These are phyloP conservation scores for Tetracentron sinense DNA, from an alignment of 164 flowering plant species.

Conservation along the genomic window DNA sequence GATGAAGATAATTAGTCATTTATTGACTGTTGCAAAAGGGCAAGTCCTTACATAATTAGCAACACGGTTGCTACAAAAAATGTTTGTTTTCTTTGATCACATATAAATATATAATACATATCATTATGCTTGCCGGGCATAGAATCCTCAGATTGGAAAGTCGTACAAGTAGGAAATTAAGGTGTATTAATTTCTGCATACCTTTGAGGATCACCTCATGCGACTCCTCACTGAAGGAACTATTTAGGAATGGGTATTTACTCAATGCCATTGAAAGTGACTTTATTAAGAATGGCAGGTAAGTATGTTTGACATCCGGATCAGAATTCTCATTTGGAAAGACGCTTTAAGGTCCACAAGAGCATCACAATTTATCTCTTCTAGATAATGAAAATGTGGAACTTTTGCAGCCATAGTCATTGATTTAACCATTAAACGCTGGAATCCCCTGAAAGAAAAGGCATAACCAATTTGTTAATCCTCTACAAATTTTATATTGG, in stretches of 20 bases:
- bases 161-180: not conserved
- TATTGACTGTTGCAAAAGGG: not conserved
- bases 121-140: too few species aligned
- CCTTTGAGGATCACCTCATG: conserved; percentile 79
- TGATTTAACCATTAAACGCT: conserved; percentile 87
- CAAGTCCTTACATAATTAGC: not conserved
- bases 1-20: not conserved
- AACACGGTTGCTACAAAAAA: conserved; percentile 1
- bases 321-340: conserved; percentile 71
- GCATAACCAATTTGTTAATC: not conserved
- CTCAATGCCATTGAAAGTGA: conserved; percentile 81
- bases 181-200: conserved; percentile 17
- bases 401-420: conserved; percentile 91
- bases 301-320: conserved; percentile 68
- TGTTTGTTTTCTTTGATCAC: too few species aligned
- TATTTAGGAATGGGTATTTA: conserved; percentile 77
- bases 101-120: too few species aligned
- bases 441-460: conserved; percentile 70
- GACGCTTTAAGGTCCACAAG: conserved; percentile 65
- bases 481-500: not conserved
- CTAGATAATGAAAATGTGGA: conserved; percentile 95
- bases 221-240: conserved; percentile 73
- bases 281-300: conserved; percentile 75
- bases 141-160: too few species aligned
- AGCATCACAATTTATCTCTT: conserved; percentile 84